Percentiles rank a stretch among this genome's conserved stretches.
Conservation (phyloP, 2,329 filamentous ascomycete genomes). For the Fusarium sp. region DNA sequence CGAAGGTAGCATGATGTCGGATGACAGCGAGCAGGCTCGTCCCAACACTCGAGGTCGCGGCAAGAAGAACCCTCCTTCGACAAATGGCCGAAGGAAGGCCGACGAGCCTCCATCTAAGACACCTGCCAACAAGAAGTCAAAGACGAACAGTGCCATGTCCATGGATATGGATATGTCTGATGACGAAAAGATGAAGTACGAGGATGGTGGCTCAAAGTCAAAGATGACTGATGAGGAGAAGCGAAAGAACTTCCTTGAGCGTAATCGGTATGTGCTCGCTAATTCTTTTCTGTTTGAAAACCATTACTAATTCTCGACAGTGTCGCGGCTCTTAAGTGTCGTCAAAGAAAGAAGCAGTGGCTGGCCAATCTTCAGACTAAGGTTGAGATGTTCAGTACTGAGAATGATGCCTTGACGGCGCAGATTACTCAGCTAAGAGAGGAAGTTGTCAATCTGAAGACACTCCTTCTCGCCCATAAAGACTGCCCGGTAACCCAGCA, state of each 20-base stretch:
- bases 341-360: conserved; percentile 99
- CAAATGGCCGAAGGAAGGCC: conserved; percentile 82
- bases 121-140: conserved; percentile 76
- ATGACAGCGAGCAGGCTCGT: conserved; percentile 77
- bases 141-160: conserved; percentile 54
- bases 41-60: conserved; percentile 74
- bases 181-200: conserved; percentile 58
- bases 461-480: conserved; percentile 91
- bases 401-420: conserved; percentile 87
- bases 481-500: conserved; percentile 94
- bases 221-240: conserved; percentile 84
- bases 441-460: conserved; percentile 95
- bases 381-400: conserved; percentile 90
- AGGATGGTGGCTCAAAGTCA: conserved; percentile 41
- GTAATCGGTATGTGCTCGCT: conserved; percentile 80
- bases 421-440: conserved; percentile 89
- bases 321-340: conserved; percentile 95
- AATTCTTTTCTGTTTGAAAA: neutral
- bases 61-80: conserved; percentile 71
- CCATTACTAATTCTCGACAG: conserved; percentile 59
- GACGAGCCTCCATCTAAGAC: conserved; percentile 74
- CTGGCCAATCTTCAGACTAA: conserved; percentile 93
- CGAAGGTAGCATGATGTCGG: conserved; percentile 78
- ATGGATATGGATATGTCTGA: conserved; percentile 60
- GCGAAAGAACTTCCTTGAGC: conserved; percentile 95